Percentiles rank a stretch among this genome's conserved stretches.
Conservation (phyloP, 495 filamentous ascomycete species). For the Xylaria acuta region DNA sequence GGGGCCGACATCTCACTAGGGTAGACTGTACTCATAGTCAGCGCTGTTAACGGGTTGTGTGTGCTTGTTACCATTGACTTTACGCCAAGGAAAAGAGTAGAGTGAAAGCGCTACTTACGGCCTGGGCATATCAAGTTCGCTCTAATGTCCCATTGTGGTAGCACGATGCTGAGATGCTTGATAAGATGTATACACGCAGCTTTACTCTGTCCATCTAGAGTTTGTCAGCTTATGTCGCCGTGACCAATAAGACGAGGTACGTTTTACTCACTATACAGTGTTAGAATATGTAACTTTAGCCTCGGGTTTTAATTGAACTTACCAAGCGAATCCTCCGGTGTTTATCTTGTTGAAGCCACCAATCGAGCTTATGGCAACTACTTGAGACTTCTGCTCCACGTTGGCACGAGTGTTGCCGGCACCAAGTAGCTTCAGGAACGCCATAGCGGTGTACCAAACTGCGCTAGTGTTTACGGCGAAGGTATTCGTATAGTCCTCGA, state of each 20-base stretch:
- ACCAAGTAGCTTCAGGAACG: conserved; percentile 68
- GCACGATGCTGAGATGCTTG: conserved; percentile 62
- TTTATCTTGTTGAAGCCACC: conserved; percentile 62
- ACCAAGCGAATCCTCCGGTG: conserved; percentile 63
- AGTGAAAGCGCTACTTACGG: conserved; percentile 50
- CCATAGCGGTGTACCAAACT: conserved; percentile 67
- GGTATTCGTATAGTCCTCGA: conserved; percentile 64
- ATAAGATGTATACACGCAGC: conserved; percentile 67
- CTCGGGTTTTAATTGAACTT: background rate
- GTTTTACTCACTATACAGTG: conserved; percentile 18
- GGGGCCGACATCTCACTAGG: conserved; percentile 67
- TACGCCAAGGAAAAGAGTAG: background rate
- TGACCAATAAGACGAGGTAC: too few relatives aligned
- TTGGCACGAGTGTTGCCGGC: conserved; percentile 64
- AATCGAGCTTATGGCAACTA: conserved; percentile 69
- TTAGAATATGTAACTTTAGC: background rate
- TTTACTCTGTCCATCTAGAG: conserved; percentile 61
- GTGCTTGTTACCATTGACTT: background rate
- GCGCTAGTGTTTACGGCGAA: conserved; percentile 66
- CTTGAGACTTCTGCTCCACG: conserved; percentile 62
- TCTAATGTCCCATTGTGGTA: conserved; percentile 65
- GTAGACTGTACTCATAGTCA: conserved; percentile 53
- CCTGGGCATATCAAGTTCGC: conserved; percentile 73
- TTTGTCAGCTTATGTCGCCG: background rate
- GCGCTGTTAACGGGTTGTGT: background rate